Evolutionary conservation across 2,329 filamentous ascomycete genomes (phyloP), one percentile per base, ranked within the genome.

Genomic region (Verticillium klebahnii): DNA sequence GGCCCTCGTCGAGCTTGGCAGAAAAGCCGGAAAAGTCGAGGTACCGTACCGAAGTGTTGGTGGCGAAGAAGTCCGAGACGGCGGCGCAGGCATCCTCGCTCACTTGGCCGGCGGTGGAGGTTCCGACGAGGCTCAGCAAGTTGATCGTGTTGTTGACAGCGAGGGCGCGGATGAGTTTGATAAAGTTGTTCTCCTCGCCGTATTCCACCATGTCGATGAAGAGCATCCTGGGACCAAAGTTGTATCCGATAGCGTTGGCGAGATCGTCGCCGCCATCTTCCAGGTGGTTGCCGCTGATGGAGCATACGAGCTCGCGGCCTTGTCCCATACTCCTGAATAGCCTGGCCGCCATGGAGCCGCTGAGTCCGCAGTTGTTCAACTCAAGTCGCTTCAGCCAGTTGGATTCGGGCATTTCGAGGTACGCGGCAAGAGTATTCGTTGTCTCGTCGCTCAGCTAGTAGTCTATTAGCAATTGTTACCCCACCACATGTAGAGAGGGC

Each of bases 181-280:
- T 76, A 65, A 83, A 86, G 67, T 78, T 83, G 11, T 69, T 69
- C 67, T 85, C 83, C 45, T 79, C 71, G 23, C 75, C 73, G 65
- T 86, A 85, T 63, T 85, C 82, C n/a, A 85, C 74, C 82, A 86
- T 85, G 64, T 85, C 80, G 63, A 85, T 71, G 64, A 82, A 80
- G 25, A 86, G 71, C 29, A 77, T 79, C 63, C 75, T 79, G 0
- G 82, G 82, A 1, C 81, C 80, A 64, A 78, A 77, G 15, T 79
- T 79, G 59, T 74, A 71, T 0, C 76, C 72, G 31, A 86, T 78
- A 8, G 81, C 78, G 23, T 75, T 73, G 25, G 80, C 81, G 60
- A 85, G 72, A 59, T 82, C 76, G 19, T 80, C 80, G 34, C 85
- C 79, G 2, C 80, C 82, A 12, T 77, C 74, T 62, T 86, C 84